phyloP scores from a whole-genome alignment of 2,329 filamentous ascomycete genomes.

The Cercospora sojina region DNA sequence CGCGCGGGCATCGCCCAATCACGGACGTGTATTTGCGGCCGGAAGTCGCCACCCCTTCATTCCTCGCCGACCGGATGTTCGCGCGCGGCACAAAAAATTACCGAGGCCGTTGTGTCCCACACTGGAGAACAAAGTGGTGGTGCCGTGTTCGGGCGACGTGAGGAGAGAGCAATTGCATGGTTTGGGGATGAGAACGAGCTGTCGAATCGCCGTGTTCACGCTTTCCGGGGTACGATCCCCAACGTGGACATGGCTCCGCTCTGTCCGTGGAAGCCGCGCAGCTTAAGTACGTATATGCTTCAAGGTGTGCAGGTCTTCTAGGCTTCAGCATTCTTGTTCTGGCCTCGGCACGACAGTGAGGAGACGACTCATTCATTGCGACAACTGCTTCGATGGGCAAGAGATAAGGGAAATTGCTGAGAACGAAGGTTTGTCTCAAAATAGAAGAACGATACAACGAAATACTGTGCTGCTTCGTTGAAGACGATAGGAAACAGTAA shows the following conservation, averaged over 20 bases:
- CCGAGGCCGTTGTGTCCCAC: conserved; percentile 9
- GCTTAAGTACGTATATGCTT: background rate
- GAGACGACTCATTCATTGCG: background rate
- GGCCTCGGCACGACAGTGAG: conserved; percentile 1
- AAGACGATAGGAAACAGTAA: background rate
- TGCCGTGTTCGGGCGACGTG: background rate
- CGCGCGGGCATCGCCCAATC: conserved; percentile 7
- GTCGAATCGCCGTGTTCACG: conserved; percentile 7
- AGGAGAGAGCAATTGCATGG: background rate
- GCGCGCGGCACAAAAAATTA: background rate
- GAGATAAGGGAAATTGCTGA: background rate
- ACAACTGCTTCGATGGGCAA: background rate
- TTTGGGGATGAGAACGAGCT: conserved; percentile 12
- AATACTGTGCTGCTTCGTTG: background rate
- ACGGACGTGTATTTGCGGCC: background rate
- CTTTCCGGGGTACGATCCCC: background rate
- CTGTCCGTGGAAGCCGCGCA: conserved; percentile 1
- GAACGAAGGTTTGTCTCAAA: background rate
- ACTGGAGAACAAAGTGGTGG: background rate
- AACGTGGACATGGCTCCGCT: background rate
- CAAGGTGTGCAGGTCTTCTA: background rate
- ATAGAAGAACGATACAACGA: background rate
- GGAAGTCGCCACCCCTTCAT: background rate
- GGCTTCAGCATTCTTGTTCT: conserved; percentile 1
- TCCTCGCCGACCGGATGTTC: background rate